phyloP scores from a whole-genome alignment of 2,329 filamentous ascomycete genomes.

The Aureobasidium musti region DNA sequence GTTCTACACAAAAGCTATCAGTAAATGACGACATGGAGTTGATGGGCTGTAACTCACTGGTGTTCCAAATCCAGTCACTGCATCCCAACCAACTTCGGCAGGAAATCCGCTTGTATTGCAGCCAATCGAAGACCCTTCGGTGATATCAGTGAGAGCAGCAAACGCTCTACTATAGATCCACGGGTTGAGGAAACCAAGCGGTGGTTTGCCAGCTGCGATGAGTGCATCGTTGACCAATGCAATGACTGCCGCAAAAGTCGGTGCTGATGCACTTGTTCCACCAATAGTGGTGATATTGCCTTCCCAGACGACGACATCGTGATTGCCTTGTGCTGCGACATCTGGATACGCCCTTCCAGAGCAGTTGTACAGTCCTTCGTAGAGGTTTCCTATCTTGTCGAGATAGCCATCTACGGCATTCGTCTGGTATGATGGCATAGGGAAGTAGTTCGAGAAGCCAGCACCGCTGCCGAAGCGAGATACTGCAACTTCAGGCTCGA shows the following conservation, averaged over 20 bases:
- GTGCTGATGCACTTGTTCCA: conserved; percentile 60
- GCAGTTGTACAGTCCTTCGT: conserved; percentile 48
- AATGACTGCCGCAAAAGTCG: conserved; percentile 60
- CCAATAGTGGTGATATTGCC: conserved; percentile 49
- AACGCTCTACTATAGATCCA: conserved; percentile 58
- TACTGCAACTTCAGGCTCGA: conserved; percentile 48
- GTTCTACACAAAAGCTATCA: neutral
- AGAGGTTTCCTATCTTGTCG: conserved; percentile 42
- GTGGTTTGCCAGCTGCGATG: conserved; percentile 51
- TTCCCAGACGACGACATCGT: conserved; percentile 50
- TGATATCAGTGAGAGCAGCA: conserved; percentile 54
- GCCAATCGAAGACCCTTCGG: conserved; percentile 43
- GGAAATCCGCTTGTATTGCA: conserved; percentile 44
- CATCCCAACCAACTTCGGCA: conserved; percentile 39
- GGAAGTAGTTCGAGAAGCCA: conserved; percentile 43
- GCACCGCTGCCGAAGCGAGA: conserved; percentile 49
- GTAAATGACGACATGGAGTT: neutral
- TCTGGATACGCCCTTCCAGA: conserved; percentile 50
- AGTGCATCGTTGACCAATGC: conserved; percentile 63
- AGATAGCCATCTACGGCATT: conserved; percentile 45
- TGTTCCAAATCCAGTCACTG: conserved; percentile 41
- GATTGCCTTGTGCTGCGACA: conserved; percentile 55
- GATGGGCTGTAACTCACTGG: conserved; percentile 30
- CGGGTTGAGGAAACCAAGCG: conserved; percentile 62
- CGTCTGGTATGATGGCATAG: conserved; percentile 41